Base-by-base conservation (phyloP, 352 stramenopile species). In the Phytophthora hibernalis region DNA sequence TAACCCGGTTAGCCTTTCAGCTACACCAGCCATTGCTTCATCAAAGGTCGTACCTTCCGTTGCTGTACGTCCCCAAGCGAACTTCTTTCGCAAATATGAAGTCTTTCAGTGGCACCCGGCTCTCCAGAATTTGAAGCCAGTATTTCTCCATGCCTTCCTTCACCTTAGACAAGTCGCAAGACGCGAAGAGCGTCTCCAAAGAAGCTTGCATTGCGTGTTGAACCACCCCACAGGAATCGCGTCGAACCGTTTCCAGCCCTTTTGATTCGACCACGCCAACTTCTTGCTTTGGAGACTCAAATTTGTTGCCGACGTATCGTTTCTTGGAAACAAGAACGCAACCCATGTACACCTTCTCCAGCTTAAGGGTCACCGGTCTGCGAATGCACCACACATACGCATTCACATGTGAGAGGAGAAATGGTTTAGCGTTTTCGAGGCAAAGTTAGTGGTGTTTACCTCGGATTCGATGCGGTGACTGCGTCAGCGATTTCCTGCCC, bases 261-360 rank as follows among this genome's bases (percentile, higher is more conserved):
- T 99, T 98, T 15, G 85, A 85, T 52, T 98, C 92, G 15, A 98
- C 63, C 4, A 77, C 72, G 7, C 83, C 83, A 3, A 75, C 53
- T 22, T 70, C 33, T 68, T 95, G 79, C 2, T 44, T 70, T 24
- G 70, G 56, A 37, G 69, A 74, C 58, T 98, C 92, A 64, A 89
- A 97, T 35, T 93, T 96, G 64, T 83, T 76, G 2, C 94, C 93
- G 15, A 94, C 89, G 54, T 99, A 99, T 5, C 95, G 86, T 72
- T 99, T 99, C 71, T 99, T 99, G n/a, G 91, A 97, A 4, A 98
- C 90, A 1, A 98, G 74, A 21, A 98, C 77, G 47, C 80, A 97
- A 1, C 91, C 90, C 65, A 95, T 87, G 70, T 98, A 98, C 20
- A 99, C 91, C 75, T 99, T 96, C 58, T 96, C 89, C 31, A 96